Conservation (phyloP, 73 alveolate species). For the Paramecium primaurelia region DNA sequence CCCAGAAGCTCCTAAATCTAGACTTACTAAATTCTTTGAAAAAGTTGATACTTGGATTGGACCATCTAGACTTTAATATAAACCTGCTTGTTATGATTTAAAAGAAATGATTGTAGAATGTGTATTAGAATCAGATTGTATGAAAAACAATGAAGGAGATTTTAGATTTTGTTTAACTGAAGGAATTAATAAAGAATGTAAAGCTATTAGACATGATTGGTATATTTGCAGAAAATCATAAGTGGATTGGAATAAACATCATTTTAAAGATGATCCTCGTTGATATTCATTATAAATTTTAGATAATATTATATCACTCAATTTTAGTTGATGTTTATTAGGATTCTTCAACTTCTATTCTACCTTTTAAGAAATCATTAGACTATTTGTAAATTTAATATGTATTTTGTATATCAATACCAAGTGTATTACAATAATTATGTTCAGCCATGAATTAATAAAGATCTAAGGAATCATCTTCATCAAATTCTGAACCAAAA, state of each 20-base stretch:
- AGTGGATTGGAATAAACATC: conserved; percentile 60
- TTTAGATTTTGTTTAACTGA: conserved; percentile 47
- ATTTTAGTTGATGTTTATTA: neutral
- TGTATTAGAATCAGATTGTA: conserved; percentile 53
- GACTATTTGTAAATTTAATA: conserved; percentile 28
- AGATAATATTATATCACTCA: neutral
- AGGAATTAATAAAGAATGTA: conserved; percentile 57
- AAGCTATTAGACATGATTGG: conserved; percentile 62
- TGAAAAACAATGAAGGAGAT: conserved; percentile 45
- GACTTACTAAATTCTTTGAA: neutral
- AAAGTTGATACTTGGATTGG: conserved; percentile 49
- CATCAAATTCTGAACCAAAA: conserved; percentile 45
- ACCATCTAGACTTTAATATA: conserved; percentile 25
- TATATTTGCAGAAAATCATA: conserved; percentile 52
- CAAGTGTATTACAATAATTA: conserved; percentile 36
- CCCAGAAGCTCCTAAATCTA: conserved; percentile 17
- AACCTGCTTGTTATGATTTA: conserved; percentile 56
- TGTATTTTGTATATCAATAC: conserved; percentile 7
- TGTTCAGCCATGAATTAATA: conserved; percentile 42
- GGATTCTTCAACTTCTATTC: neutral
- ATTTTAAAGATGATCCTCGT: conserved; percentile 59
- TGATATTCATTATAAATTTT: neutral
- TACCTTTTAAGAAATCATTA: conserved; percentile 11
- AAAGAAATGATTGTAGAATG: conserved; percentile 61
- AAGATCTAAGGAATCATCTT: conserved; percentile 30